Evolutionary conservation across 73 alveolate species (phyloP).

Genomic region (Breviolum minutum): DNA sequence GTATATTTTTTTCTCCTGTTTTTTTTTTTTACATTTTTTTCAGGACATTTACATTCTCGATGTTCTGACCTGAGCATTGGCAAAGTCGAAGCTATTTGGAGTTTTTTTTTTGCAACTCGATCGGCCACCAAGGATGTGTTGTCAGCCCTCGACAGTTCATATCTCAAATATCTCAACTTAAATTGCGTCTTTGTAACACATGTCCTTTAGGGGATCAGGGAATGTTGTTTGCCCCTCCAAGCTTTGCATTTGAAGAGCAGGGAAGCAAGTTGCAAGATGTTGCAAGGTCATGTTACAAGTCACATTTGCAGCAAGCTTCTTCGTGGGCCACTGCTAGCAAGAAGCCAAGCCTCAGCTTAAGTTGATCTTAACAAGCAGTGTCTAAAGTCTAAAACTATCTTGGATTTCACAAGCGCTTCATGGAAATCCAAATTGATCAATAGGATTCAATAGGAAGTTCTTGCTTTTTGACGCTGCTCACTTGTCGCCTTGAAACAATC

Average conservation of each 20-base stretch:
- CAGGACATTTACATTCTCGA: constrained; percentile 51
- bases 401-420: not conserved
- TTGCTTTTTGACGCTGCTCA: too few relatives aligned
- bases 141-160: constrained; percentile 36
- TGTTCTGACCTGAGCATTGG: not conserved
- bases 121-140: constrained; percentile 33
- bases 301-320: constrained; percentile 77
- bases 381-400: not conserved
- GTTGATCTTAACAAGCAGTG: not conserved
- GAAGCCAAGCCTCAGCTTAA: not conserved
- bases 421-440: not conserved
- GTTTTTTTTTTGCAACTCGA: not conserved
- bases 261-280: not conserved
- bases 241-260: not conserved
- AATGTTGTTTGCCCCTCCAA: too few relatives aligned
- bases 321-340: constrained; percentile 62
- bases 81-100: too few relatives aligned
- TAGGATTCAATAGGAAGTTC: too few relatives aligned
- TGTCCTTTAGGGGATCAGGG: not conserved
- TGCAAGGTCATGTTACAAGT: constrained; percentile 95
- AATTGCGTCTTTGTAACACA: too few relatives aligned
- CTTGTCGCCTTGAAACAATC: too few relatives aligned
- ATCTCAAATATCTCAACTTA: not conserved
- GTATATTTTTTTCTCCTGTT: not conserved
- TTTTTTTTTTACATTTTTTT: too few relatives aligned